phyloP scores from a whole-genome alignment of 768 basidiomycete genomes.

The Cubamyces sp. region DNA sequence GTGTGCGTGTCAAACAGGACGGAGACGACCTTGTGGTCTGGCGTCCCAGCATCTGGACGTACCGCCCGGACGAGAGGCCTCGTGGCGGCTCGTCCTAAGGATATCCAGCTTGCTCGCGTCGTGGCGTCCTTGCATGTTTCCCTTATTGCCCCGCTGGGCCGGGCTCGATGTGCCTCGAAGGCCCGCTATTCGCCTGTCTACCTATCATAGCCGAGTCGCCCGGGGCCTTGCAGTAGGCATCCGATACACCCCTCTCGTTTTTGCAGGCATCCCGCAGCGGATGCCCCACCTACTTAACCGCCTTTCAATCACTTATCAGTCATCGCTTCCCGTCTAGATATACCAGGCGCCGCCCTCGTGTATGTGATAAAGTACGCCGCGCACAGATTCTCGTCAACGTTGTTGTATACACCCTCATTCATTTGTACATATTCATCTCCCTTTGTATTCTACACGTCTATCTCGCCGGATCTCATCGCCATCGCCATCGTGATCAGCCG shows the following conservation, averaged over 20 bases:
- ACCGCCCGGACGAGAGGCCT: conserved; percentile 25
- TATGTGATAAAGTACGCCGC: conserved; percentile 6
- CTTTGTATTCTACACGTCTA: conserved; percentile 8
- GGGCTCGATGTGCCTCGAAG: conserved; percentile 21
- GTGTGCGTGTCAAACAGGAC: conserved; percentile 11
- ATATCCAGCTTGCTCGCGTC: background rate
- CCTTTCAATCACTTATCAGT: background rate
- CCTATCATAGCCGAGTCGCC: conserved; percentile 2
- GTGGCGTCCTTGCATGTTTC: background rate
- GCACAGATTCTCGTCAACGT: background rate
- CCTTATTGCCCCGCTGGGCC: conserved; percentile 12
- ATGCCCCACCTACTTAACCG: background rate
- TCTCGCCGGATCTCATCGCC: conserved; percentile 11
- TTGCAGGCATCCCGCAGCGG: background rate
- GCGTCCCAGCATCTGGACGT: conserved; percentile 24
- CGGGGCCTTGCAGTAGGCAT: conserved; percentile 3
- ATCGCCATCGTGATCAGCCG: background rate
- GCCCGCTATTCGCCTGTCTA: conserved; percentile 5
- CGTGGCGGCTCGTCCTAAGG: conserved; percentile 21
- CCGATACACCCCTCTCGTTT: background rate
- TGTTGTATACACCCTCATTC: conserved; percentile 8
- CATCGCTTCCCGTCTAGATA: conserved; percentile 7
- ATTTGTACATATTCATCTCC: conserved; percentile 9
- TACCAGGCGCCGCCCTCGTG: background rate
- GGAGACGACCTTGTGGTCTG: conserved; percentile 26